Percentiles rank a stretch among this genome's conserved stretches.
Evolutionary conservation across 345 rosid genomes (phyloP).

Genomic region (Salix viminalis): DNA sequence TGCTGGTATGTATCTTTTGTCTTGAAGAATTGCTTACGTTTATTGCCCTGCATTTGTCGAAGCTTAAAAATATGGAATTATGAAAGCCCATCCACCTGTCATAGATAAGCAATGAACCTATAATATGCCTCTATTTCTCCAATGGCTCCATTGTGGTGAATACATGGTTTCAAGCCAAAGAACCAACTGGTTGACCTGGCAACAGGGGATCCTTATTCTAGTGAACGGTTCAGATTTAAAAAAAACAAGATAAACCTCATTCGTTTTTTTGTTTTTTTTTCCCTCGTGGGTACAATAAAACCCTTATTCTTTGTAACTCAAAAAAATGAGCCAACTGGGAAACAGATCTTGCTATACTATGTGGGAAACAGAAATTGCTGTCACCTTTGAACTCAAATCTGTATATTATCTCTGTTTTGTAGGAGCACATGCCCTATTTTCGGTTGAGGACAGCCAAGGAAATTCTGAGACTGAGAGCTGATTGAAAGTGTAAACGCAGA

Average conservation of each 20-base stretch:
- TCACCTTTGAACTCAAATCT: background rate
- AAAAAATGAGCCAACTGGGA: background rate
- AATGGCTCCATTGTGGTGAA: background rate
- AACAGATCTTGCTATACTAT: background rate
- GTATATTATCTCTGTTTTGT: background rate
- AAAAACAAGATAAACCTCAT: background rate
- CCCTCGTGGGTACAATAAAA: background rate
- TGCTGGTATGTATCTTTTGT: background rate
- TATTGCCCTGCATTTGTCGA: background rate
- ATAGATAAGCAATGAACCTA: background rate
- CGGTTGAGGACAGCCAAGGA: slow-evolving; percentile 86
- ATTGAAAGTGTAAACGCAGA: slow-evolving; percentile 9
- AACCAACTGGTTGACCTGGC: background rate
- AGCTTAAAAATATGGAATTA: background rate
- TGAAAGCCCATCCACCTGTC: background rate
- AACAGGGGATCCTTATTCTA: background rate
- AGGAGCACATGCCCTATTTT: slow-evolving; percentile 96
- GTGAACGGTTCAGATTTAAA: background rate
- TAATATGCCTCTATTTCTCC: background rate
- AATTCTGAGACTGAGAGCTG: slow-evolving; percentile 75
- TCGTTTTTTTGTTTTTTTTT: too few relatives aligned
- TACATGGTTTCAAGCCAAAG: background rate
- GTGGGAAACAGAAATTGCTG: background rate
- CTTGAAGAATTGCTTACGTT: background rate
- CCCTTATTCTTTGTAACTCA: background rate